Evolutionary conservation across 352 stramenopile genomes (phyloP), one percentile per base, ranked within the genome.

Genomic region (Globisporangium alternatum): DNA sequence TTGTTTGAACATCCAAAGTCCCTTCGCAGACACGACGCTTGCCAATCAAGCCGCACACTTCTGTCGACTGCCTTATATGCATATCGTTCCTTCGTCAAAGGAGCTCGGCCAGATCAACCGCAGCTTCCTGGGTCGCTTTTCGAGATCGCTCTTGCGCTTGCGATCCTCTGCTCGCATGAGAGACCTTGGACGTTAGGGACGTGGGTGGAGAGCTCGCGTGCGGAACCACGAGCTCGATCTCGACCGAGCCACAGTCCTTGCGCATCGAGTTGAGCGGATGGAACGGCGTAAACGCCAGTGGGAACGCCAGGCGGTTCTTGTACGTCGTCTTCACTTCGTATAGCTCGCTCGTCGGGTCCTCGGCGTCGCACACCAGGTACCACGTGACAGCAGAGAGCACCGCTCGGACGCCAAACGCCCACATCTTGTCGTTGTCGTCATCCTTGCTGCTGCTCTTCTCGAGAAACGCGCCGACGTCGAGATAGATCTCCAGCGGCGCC

Each of bases 301-400:
- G 65, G 43, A 91, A 90, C 25, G 81, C 81, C 19, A 93, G 65
- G 5, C 82, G 75, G 49, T 82, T 93, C 43, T 63, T 54, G 57
- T 88, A 93, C 19, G 76, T 86, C 2, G 81, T 83, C 53, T 86
- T 66, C 5, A 91, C 35, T 43, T 78, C 69, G 62, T 76, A 78
- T 31, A 88, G 65, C 57, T 90, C 82, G 25, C 60, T 69, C 7
- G 76, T 89, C 53, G 85, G 85, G 65, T 93, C 85, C 51, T 77
- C 63, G 0, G 79, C 73, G 52, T 91, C 83, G 49, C 85, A 93
- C 31, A 93, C 60, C 10, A 88, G 68, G 68, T 93, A 91, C 77
- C 76, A 82, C 17, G 83, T 93, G 55, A 80, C 70, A 0, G 85
- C 81, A 5, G 68, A 55, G 1, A 91, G 64, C 47, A 70, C 64